Base-by-base conservation (phyloP, 371 early-diverging fungal genomes). In the Gilbertella persicaria region DNA sequence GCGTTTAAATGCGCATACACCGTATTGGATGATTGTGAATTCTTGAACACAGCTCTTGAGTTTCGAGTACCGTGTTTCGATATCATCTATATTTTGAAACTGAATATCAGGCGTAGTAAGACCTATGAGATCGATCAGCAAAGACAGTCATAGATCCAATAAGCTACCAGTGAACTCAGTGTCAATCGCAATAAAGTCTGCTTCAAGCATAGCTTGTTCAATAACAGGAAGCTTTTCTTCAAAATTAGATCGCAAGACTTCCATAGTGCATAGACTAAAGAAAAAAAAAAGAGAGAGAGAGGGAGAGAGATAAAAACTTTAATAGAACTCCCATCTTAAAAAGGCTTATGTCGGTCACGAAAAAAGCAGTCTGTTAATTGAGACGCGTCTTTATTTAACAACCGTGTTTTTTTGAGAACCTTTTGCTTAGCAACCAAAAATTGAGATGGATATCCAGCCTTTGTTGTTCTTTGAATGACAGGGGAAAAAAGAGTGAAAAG, bases 151-250 rank as follows among this genome's bases (percentile, higher is more conserved):
- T 17, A 46, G 10, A 2, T 19, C 33, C 7, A 19, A 2, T 21
- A 17, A n/a, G 4, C 35, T n/a, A 82, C 94, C 94, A 19, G 92
- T 85, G 55, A 95, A 85, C 70, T 95, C 95, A 28, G 89, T 82
- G 69, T 95, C 95, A 35, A 95, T 77, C 8, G 93, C 78, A 30
- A 90, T 77, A 64, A 91, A 90, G 53, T 90, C 92, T 44, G 86
- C 82, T 40, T 75, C 77, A 0, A 65, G 43, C 40, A 94, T 76
- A 33, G 91, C 85, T 44, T 77, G 70, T 52, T 69, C 53, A 45
- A 94, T 78, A 44, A 65, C 57, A 16, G 76, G 75, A 40, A 90
- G 73, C 13, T 64, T 64, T 14, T 58, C 58, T 45, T 73, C 71
- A 62, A 94, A 91, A 50, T 86, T 82, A 29, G 69, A 62, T 25